Conservation (phyloP, 768 basidiomycete genomes). For the Phanerochaete sordida region DNA sequence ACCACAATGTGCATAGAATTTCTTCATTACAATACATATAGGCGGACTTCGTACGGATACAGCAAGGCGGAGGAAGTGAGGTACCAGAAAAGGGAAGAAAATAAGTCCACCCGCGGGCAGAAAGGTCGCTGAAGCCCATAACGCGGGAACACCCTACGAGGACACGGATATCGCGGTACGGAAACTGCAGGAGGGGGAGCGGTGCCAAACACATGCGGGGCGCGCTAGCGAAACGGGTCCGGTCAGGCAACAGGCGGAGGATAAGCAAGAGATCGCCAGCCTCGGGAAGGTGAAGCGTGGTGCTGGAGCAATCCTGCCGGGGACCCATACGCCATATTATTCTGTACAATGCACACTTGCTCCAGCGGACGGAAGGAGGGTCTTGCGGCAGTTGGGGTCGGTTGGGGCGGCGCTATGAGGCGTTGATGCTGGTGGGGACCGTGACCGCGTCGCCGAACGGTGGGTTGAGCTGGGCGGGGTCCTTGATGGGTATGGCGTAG, state of each 20-base stretch:
- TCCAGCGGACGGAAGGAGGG: background rate
- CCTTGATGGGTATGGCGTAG: slow-evolving; percentile 35
- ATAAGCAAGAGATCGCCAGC: slow-evolving; percentile 1
- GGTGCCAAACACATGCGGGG: background rate
- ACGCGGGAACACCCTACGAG: background rate
- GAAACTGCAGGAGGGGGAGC: background rate
- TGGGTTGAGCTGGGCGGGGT: slow-evolving; percentile 48
- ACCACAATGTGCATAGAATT: slow-evolving; percentile 1
- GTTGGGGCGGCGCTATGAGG: slow-evolving; percentile 19
- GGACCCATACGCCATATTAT: background rate
- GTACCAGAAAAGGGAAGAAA: background rate
- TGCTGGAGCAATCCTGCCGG: background rate
- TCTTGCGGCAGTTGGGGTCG: background rate
- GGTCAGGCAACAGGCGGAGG: background rate
- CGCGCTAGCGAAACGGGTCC: background rate
- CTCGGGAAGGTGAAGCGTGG: background rate
- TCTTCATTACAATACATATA: slow-evolving; percentile 13
- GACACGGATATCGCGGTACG: background rate
- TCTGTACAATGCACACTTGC: background rate
- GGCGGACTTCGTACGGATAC: slow-evolving; percentile 5
- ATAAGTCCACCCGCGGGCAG: background rate
- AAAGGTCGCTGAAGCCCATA: background rate
- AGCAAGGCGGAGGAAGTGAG: background rate
- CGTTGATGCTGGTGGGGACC: slow-evolving; percentile 42
- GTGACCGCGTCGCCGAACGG: slow-evolving; percentile 60